Evolutionary conservation across 768 basidiomycete species (phyloP), one percentile per base, ranked within the genome.

Genomic region (Phaeotremella skinneri): DNA sequence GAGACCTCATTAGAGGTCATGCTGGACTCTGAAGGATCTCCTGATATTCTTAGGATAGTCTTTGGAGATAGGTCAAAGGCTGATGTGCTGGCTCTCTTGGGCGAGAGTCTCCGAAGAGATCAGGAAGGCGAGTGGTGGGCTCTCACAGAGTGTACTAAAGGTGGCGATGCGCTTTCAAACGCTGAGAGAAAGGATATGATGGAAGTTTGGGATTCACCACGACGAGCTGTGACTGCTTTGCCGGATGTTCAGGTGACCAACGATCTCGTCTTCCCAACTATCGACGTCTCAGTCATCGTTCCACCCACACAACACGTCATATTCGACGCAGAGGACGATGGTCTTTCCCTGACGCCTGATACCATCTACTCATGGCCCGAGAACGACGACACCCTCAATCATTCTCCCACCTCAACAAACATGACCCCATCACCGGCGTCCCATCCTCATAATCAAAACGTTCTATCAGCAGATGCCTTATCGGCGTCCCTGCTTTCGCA

Each of bases 1-100:
- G 39, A 43, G 16, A 51, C 52, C 3, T 20, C 39, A 30, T 37
- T 55, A 7, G 59, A 61, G 45, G 48, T 69, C 9, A 45, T 62
- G 2, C 34, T 43, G 2, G 64, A 72, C 55, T 13, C 14, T 5
- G 50, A 63, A 26, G 63, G 65, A 27, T 42, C 51, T 42, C 70
- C 66, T n/a, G 66, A 69, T 54, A 63, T 65, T 20, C 49, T 72
- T 6, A 30, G 61, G 16, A 49, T 72, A 3, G 56, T 63, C 20
- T 72, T 72, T 41, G 4, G 39, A 7, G 53, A 59, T 21, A 45
- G 70, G 31, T 72, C 70, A 4, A 55, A 60, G 9, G n/a, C 7
- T 34, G 68, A 72, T 39, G 55, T 72, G 7, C 51, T 32, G 30
- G 31, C 20, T 13, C 21, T 72, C 1, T 52, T 72, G 1, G 68